These are phyloP conservation scores for Apostasia shenzhenica DNA, from an alignment of 106 monocot genomes.

Conservation along the genomic window DNA sequence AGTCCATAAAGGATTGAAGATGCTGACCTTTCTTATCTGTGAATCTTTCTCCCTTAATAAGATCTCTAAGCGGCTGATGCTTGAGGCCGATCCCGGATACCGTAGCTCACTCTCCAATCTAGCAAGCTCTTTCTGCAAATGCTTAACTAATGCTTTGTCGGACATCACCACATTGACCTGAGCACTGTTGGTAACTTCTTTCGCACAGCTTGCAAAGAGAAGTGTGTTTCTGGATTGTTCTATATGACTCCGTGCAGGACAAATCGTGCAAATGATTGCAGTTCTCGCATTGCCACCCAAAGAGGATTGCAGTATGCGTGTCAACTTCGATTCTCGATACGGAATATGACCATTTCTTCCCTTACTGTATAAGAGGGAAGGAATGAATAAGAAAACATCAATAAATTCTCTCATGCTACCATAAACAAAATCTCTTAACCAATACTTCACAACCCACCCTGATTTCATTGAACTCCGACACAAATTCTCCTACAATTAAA, in stretches of 20 bases:
- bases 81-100: conserved; percentile 33
- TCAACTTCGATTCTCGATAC: conserved; percentile 96
- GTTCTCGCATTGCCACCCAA: conserved; percentile 96
- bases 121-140: conserved; percentile 86
- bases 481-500: neutral
- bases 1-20: neutral
- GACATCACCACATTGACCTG: conserved; percentile 97
- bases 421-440: too few species aligned
- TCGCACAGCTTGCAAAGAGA: conserved; percentile 96
- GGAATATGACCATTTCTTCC: conserved; percentile 87
- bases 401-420: neutral
- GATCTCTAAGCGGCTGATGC: conserved; percentile 24
- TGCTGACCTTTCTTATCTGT: conserved; percentile 60
- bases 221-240: conserved; percentile 94
- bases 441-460: too few species aligned
- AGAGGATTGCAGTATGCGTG: conserved; percentile 84
- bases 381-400: neutral
- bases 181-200: conserved; percentile 85
- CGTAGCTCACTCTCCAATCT: conserved; percentile 80
- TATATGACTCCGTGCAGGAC: conserved; percentile 81
- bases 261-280: conserved; percentile 93
- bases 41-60: conserved; percentile 71
- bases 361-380: conserved; percentile 49
- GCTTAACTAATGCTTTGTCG: conserved; percentile 89
- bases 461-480: neutral